Base-by-base conservation (phyloP, 2,329 filamentous ascomycete genomes). In the Trichophyton verrucosum region DNA sequence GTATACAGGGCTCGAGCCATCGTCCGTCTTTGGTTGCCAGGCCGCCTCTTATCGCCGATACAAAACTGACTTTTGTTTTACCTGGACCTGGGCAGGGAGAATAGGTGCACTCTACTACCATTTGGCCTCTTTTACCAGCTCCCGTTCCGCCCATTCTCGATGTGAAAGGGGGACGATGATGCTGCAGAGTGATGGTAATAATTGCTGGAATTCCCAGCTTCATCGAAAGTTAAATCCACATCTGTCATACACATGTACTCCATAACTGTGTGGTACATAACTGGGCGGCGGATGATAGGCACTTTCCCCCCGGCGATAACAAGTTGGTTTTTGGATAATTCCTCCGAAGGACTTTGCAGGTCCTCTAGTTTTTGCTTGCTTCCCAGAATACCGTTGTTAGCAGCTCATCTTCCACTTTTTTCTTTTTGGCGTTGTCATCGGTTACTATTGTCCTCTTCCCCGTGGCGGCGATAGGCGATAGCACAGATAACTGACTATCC, bases 191-290 rank as follows among this genome's bases (percentile, higher is more conserved):
- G 20, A 51, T 51, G 13, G 44, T 22, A 20, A 30, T 53, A 53
- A 5, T 30, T 53, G 49, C 22, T 44, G 40, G n/a, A 44, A 53
- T 53, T 22, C 24, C 49, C 24, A 53, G 49, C 49, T 30, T 24
- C 22, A 27, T 27, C n/a, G 11, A 53, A 53, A 53, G 49, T 24
- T 53, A 53, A 53, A 13, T 8, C 5, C 49, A 53, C 49, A 33
- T 30, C 49, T 53, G 49, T 53, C 49, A 53, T 53, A 53, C 49
- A 51, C 46, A 53, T 24, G 27, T 30, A 53, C 49, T 53, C 22
- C 49, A 53, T 33, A 53, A 15, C 15, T 30, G 22, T 53, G 49
- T 53, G 49, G 49, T 33, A 53, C 49, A 27, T 53, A 53, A 33
- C 49, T 33, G 49, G 49, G 27, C 27, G 30, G 22, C 49, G 49